Conservation (phyloP, 768 basidiomycete species). For the Leucocoprinus birnbaumii region DNA sequence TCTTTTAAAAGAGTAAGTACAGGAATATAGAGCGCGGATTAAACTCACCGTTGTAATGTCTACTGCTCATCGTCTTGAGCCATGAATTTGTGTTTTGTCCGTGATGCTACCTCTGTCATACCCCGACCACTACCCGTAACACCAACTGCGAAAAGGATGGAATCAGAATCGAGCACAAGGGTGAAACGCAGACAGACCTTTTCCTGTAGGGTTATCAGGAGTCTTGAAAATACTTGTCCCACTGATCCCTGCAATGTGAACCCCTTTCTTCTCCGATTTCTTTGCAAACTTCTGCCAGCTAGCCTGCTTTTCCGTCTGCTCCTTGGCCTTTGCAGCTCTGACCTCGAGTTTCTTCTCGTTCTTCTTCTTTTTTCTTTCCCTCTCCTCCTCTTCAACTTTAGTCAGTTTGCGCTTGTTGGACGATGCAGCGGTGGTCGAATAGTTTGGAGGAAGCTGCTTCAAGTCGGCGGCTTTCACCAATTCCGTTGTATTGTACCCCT, state of each 20-base stretch:
- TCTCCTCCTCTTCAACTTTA: slow-evolving; percentile 82
- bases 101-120: slow-evolving; percentile 73
- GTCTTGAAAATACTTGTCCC: slow-evolving; percentile 95
- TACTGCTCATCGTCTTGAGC: slow-evolving; percentile 42
- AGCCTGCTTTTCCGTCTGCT: slow-evolving; percentile 79
- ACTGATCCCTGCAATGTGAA: slow-evolving; percentile 83
- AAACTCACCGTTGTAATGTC: slow-evolving; percentile 10
- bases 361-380: slow-evolving; percentile 89
- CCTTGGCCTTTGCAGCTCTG: slow-evolving; percentile 83
- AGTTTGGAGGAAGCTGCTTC: slow-evolving; percentile 63
- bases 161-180: slow-evolving; percentile 2
- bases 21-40: too few species aligned
- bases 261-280: slow-evolving; percentile 90
- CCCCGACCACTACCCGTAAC: slow-evolving; percentile 89
- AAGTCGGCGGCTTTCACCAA: slow-evolving; percentile 70
- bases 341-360: slow-evolving; percentile 91
- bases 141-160: slow-evolving; percentile 55
- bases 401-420: slow-evolving; percentile 75
- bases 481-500: slow-evolving; percentile 90
- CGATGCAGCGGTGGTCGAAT: slow-evolving; percentile 40
- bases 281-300: slow-evolving; percentile 96
- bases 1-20: too few species aligned
- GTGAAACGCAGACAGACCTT: slow-evolving; percentile 49
- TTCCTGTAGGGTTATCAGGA: slow-evolving; percentile 86
- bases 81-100: slow-evolving; percentile 76